Conservation (phyloP, 1,284 basidiomycete species). For the Vanrija sp. region DNA sequence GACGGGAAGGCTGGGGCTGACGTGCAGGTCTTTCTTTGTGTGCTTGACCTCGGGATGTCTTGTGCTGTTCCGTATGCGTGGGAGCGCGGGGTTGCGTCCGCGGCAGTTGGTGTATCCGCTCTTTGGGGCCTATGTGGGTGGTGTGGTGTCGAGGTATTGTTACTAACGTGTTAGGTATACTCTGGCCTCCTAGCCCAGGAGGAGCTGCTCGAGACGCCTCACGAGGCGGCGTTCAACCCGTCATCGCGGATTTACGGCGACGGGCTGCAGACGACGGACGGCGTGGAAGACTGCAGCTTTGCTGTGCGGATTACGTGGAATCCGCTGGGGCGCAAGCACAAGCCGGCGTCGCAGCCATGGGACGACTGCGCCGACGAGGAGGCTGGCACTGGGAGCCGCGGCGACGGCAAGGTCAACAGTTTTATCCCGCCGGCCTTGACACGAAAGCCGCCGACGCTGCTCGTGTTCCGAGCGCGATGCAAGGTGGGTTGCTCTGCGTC, state of each 20-base stretch:
- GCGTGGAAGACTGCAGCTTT: slow-evolving; percentile 44
- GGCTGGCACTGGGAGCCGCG: background rate
- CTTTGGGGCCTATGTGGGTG: slow-evolving; percentile 44
- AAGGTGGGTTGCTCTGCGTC: slow-evolving; percentile 32
- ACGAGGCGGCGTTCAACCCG: slow-evolving; percentile 21
- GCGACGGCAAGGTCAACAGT: background rate
- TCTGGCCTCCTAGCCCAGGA: slow-evolving; percentile 44
- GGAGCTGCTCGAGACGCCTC: slow-evolving; percentile 29
- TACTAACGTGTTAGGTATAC: slow-evolving; percentile 27
- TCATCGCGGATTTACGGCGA: slow-evolving; percentile 43
- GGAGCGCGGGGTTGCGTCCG: slow-evolving; percentile 23
- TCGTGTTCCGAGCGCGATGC: slow-evolving; percentile 43
- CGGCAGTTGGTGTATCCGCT: slow-evolving; percentile 37
- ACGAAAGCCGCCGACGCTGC: slow-evolving; percentile 23
- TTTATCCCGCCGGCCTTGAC: slow-evolving; percentile 29
- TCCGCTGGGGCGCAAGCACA: slow-evolving; percentile 1
- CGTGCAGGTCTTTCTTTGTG: background rate
- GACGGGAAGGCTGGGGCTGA: background rate
- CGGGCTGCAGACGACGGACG: slow-evolving; percentile 43
- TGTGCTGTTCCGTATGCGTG: slow-evolving; percentile 39
- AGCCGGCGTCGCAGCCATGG: slow-evolving; percentile 32
- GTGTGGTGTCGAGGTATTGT: background rate
- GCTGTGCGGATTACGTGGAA: slow-evolving; percentile 32
- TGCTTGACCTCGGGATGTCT: slow-evolving; percentile 27
- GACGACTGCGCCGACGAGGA: slow-evolving; percentile 18